Conservation (phyloP, 192 early-diverging fungal genomes). For the Umbelopsis vinacea region DNA sequence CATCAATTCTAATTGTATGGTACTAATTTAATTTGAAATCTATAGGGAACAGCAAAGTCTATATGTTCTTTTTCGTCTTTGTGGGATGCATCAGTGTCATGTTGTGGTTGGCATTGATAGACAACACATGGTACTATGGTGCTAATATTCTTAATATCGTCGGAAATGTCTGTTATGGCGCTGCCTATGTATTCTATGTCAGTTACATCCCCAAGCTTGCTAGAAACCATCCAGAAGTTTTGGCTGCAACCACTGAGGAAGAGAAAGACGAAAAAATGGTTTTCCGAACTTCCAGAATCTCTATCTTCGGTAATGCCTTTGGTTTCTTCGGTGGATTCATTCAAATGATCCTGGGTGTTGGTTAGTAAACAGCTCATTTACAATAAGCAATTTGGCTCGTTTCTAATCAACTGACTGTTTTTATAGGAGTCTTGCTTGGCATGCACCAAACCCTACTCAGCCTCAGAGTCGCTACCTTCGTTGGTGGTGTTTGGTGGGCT, state of each 20-base stretch:
- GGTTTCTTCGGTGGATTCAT: conserved; percentile 20
- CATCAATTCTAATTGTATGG: neutral
- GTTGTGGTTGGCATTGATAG: conserved; percentile 9
- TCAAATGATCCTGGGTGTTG: conserved; percentile 9
- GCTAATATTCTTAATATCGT: conserved; percentile 15
- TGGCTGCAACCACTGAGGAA: neutral
- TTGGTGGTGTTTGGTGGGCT: conserved; percentile 56
- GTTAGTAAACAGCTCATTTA: neutral
- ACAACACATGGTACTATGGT: conserved; percentile 14
- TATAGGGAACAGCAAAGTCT: conserved; percentile 12
- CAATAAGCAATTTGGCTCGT: neutral
- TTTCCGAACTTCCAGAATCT: conserved; percentile 14
- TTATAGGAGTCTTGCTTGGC: conserved; percentile 41
- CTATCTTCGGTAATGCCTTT: neutral
- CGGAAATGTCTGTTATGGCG: conserved; percentile 22
- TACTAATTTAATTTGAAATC: neutral
- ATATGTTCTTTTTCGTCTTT: neutral
- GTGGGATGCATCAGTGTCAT: neutral
- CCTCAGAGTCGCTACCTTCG: conserved; percentile 43
- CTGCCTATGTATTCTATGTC: conserved; percentile 15
- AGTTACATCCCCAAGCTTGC: conserved; percentile 21
- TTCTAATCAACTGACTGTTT: neutral
- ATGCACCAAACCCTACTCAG: conserved; percentile 39
- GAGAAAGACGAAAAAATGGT: neutral
- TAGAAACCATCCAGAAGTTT: conserved; percentile 23